Evolutionary conservation across 805 yeast genomes (phyloP).

Genomic region (Pichia kluyveri): DNA sequence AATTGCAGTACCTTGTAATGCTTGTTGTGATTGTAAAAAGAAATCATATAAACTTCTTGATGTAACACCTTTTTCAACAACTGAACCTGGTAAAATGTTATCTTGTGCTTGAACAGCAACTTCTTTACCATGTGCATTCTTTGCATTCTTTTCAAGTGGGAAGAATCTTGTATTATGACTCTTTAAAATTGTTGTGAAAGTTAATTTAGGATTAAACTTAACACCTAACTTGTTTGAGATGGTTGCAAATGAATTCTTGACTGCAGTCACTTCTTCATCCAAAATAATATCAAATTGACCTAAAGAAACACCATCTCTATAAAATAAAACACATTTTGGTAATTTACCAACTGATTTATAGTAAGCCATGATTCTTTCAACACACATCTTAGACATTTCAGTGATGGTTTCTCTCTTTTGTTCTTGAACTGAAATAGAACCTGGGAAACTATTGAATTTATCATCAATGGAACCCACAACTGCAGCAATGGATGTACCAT

Average conservation of each 20-base stretch:
- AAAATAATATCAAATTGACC: conserved; percentile 24
- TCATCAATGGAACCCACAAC: conserved; percentile 18
- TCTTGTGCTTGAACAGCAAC: conserved; percentile 18
- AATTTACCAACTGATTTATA: conserved; percentile 14
- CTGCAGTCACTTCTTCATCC: conserved; percentile 21
- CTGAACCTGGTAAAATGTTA: conserved; percentile 22
- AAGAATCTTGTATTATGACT: conserved; percentile 23
- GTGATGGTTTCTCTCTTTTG: conserved; percentile 17
- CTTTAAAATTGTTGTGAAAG: conserved; percentile 20
- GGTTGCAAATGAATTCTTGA: conserved; percentile 15
- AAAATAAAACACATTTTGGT: conserved; percentile 21
- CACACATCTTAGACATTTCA: conserved; percentile 19
- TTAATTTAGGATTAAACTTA: conserved; percentile 21
- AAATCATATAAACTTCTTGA: conserved; percentile 25
- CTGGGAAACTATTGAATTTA: conserved; percentile 20
- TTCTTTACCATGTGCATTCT: conserved; percentile 11
- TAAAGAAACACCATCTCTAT: conserved; percentile 27
- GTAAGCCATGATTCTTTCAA: conserved; percentile 17
- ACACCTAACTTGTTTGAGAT: conserved; percentile 11
- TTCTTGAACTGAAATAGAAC: conserved; percentile 17
- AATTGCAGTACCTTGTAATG: conserved; percentile 27
- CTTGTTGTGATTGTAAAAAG: conserved; percentile 25
- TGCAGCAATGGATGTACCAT: conserved; percentile 15
- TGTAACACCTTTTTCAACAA: conserved; percentile 25
- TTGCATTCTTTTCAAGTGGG: conserved; percentile 21